Evolutionary conservation across 2,329 filamentous ascomycete species (phyloP).

Genomic region (Scedosporium apiospermum): DNA sequence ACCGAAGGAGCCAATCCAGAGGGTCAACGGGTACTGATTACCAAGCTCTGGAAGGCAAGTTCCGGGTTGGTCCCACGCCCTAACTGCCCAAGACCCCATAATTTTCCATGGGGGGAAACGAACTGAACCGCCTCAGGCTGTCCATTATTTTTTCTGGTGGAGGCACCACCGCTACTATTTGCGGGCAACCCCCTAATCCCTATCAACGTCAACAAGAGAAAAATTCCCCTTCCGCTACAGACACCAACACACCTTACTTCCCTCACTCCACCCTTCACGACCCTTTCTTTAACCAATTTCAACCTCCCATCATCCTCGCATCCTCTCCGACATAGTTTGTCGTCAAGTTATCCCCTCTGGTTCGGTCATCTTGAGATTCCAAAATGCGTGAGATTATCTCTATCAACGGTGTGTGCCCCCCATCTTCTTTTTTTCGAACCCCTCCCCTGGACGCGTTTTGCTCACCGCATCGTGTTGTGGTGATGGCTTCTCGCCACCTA

Average conservation of each 20-base stretch:
- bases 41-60: not conserved
- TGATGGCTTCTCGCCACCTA: not conserved
- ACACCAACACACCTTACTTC: not conserved
- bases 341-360: conserved; percentile 3
- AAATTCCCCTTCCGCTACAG: conserved; percentile 5
- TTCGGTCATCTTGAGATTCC: conserved; percentile 17
- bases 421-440: conserved; percentile 20
- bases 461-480: conserved; percentile 32
- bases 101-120: not conserved
- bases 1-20: not conserved
- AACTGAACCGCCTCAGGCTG: not conserved
- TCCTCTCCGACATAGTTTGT: conserved; percentile 6
- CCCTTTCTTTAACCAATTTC: conserved; percentile 5
- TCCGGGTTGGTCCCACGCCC: not conserved
- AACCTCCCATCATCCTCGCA: conserved; percentile 2
- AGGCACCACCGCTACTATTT: not conserved
- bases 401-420: conserved; percentile 74
- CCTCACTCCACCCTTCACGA: conserved; percentile 7
- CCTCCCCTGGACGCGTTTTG: conserved; percentile 13
- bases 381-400: conserved; percentile 99
- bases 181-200: conserved; percentile 2
- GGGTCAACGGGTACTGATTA: not conserved
- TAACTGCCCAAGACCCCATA: conserved; percentile 1
- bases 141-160: conserved; percentile 1
- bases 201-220: conserved; percentile 8